phyloP scores from a whole-genome alignment of 2,329 filamentous ascomycete species.

The Penicillium sp. region DNA sequence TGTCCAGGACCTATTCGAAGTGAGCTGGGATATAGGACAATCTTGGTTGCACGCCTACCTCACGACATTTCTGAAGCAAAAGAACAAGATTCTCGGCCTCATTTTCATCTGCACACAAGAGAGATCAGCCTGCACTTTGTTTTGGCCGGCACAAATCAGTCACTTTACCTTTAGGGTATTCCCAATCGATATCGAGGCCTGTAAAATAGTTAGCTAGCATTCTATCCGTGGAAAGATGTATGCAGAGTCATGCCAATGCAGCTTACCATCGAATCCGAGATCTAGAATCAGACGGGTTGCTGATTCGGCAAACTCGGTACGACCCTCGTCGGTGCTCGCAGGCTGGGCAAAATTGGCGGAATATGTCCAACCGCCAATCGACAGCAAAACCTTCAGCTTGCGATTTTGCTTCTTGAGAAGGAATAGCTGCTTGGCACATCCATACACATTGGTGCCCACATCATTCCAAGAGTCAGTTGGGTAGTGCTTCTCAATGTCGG shows the following conservation, averaged over 20 bases:
- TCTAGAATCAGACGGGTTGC: constrained; percentile 77
- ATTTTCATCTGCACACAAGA: constrained; percentile 33
- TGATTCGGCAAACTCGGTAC: constrained; percentile 67
- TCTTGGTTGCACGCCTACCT: constrained; percentile 26
- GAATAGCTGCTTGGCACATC: constrained; percentile 74
- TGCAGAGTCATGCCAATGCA: not conserved
- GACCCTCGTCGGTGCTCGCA: constrained; percentile 62
- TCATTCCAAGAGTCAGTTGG: constrained; percentile 68
- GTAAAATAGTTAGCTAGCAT: not conserved
- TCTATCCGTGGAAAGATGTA: not conserved
- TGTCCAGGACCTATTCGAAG: constrained; percentile 34
- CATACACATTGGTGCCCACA: constrained; percentile 71
- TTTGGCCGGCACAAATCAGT: not conserved
- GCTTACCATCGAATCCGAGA: constrained; percentile 65
- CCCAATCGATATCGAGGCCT: constrained; percentile 52
- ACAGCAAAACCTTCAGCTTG: constrained; percentile 76
- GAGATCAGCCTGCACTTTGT: constrained; percentile 10
- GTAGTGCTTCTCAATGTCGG: constrained; percentile 71
- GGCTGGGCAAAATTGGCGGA: constrained; percentile 75
- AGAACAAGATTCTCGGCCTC: constrained; percentile 47
- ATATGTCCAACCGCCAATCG: constrained; percentile 80
- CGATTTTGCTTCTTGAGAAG: constrained; percentile 74
- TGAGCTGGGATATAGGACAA: constrained; percentile 7
- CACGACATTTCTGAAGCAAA: constrained; percentile 45
- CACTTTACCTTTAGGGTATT: constrained; percentile 44